These are phyloP conservation scores for Penicillium brasilianum DNA, from an alignment of 2,329 filamentous ascomycete species.

Conservation along the genomic window DNA sequence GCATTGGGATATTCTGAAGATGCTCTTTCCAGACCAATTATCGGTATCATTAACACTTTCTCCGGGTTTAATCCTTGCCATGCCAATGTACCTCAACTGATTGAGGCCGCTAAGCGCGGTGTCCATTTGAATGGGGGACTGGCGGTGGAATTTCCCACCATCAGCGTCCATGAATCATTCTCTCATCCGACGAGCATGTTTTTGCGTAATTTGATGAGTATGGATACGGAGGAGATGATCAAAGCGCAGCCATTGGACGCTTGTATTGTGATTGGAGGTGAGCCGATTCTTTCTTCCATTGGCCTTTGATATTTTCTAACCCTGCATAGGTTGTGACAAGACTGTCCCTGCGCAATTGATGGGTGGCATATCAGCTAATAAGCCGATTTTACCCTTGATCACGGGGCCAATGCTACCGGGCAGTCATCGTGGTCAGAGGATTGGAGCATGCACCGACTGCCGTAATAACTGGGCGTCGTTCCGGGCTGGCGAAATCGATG, in stretches of 20 bases:
- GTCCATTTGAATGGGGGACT: constrained; percentile 70
- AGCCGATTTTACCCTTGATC: constrained; percentile 70
- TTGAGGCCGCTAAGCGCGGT: constrained; percentile 72
- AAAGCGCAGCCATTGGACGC: constrained; percentile 72
- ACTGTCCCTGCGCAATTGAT: constrained; percentile 75
- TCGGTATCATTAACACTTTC: constrained; percentile 76
- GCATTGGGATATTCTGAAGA: constrained; percentile 75
- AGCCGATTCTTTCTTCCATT: constrained; percentile 20
- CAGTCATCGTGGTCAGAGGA: constrained; percentile 65
- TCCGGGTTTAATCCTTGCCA: constrained; percentile 78
- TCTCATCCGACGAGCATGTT: constrained; percentile 76
- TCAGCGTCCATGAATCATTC: constrained; percentile 73
- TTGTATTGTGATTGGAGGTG: constrained; percentile 69
- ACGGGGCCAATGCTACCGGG: constrained; percentile 79
- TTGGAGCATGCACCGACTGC: constrained; percentile 77
- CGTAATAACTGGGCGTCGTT: constrained; percentile 74
- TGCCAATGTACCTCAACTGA: constrained; percentile 71
- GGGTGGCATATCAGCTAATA: constrained; percentile 76
- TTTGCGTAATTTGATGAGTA: constrained; percentile 74
- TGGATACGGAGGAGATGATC: constrained; percentile 82
- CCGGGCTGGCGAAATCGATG: constrained; percentile 67
- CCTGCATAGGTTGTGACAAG: constrained; percentile 69
- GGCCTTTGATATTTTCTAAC: constrained; percentile 9
- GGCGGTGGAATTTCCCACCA: constrained; percentile 75
- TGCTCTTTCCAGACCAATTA: constrained; percentile 70